A percentile compares a stretch with the other conserved stretches of the same genome.
These are phyloP conservation scores for Salvia rosmarinus DNA, from an alignment of 257 asterid species.

Conservation along the genomic window DNA sequence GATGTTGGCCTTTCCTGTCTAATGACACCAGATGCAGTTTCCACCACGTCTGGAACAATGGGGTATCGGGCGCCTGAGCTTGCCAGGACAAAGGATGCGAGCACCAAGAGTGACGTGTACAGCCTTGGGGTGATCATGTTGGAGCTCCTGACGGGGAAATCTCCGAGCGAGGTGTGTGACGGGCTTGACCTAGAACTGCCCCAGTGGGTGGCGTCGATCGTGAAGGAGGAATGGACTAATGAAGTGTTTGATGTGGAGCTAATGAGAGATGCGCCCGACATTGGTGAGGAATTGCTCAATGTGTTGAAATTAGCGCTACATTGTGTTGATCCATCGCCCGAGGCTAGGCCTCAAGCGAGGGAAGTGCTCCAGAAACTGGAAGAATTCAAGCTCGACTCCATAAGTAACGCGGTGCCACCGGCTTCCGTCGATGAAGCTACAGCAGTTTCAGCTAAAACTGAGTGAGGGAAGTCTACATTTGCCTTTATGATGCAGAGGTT, in stretches of 20 bases:
- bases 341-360: constrained; percentile 75
- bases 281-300: constrained; percentile 76
- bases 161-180: constrained; percentile 82
- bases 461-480: background rate
- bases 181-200: constrained; percentile 68
- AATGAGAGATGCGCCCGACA: constrained; percentile 62
- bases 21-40: constrained; percentile 44
- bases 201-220: constrained; percentile 86
- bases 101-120: constrained; percentile 67
- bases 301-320: constrained; percentile 79
- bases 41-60: constrained; percentile 52
- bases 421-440: constrained; percentile 14
- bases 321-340: constrained; percentile 91
- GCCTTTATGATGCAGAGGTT: background rate
- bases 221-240: constrained; percentile 93
- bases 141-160: constrained; percentile 86
- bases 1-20: constrained; percentile 53
- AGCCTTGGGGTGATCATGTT: constrained; percentile 87
- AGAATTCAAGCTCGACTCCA: constrained; percentile 51
- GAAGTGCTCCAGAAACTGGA: constrained; percentile 69
- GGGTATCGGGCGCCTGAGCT: constrained; percentile 93
- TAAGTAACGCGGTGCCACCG: background rate
- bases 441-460: constrained; percentile 1
- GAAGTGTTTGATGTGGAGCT: constrained; percentile 88
- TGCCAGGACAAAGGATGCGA: constrained; percentile 65